phyloP scores from a whole-genome alignment of 2,329 filamentous ascomycete genomes.

The Calonectria multiphialidica region DNA sequence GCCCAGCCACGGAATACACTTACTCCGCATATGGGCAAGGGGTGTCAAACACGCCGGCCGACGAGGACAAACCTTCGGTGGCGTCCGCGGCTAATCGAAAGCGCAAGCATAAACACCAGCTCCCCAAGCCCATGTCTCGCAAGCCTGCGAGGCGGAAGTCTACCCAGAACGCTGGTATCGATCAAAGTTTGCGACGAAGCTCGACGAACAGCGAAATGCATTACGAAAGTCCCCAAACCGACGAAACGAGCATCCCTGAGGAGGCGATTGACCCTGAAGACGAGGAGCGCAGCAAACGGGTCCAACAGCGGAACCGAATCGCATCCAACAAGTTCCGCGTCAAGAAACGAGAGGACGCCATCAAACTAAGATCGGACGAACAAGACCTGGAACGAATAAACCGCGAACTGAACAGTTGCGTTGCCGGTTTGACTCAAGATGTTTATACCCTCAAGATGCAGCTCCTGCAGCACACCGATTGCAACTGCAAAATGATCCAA shows the following conservation, averaged over 20 bases:
- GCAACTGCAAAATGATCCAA: constrained; percentile 39
- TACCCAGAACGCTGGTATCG: neutral
- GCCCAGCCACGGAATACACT: neutral
- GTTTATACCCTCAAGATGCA: constrained; percentile 39
- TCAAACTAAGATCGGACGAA: constrained; percentile 30
- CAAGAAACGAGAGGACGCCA: constrained; percentile 35
- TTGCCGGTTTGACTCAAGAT: constrained; percentile 32
- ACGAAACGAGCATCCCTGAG: neutral
- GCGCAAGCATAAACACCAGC: neutral
- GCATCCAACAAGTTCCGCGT: constrained; percentile 42
- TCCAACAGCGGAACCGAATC: constrained; percentile 38
- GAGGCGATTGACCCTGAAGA: neutral
- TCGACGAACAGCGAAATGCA: neutral
- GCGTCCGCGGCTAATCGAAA: neutral
- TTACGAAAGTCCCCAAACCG: neutral
- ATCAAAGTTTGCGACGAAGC: neutral
- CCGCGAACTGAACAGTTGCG: constrained; percentile 17
- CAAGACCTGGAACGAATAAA: constrained; percentile 32
- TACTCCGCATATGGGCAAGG: neutral
- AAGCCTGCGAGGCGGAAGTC: neutral
- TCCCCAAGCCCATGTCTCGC: neutral
- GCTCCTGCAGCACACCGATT: constrained; percentile 38
- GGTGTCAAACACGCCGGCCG: neutral
- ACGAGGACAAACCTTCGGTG: neutral
- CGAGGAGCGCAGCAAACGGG: neutral